Base-by-base conservation (phyloP, 306 rosid species). In the Begonia fuchsioides region DNA sequence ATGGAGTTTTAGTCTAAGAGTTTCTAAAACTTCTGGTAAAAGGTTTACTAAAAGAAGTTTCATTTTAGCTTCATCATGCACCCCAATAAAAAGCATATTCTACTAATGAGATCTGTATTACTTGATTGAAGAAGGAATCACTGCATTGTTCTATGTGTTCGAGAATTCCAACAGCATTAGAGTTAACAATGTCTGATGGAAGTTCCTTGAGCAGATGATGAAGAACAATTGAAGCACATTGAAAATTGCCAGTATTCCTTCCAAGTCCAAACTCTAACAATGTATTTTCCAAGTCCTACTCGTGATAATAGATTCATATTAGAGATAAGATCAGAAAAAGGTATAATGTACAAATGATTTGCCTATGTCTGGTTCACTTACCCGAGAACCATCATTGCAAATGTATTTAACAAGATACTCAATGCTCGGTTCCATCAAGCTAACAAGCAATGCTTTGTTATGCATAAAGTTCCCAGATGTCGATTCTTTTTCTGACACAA, bases 131-230 rank as follows among this genome's bases (percentile, higher is more conserved):
- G 67, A 93, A 81, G 61, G 44, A 48, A 71, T 84, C 97, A 64
- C 65, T 76, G 75, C 74, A 72, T 57, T 61, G 66, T 54, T 81
- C 92, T 48, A 90, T 84, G 60, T 79, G 78, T 49, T 67, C 70
- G 76, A 88, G 82, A 72, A 84, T 78, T 57, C 67, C 74, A 55
- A 72, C 52, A 50, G 76, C 70, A 35, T 66, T 68, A 35, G 74
- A 70, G 72, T 70, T 63, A 63, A 84, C 75, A 43, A 72, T 70
- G 59, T 74, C 93, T 59, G 55, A 38, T 26, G 95, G 93, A 61
- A 88, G 86, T 69, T 84, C 90, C 76, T 81, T 84, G 46, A 88
- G 71, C 67, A 88, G 71, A 77, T 84, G 77, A 72, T 88, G 97
- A 60, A 88, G 90, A 65, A 88, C 59, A 16, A 84, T 51, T 47